These are phyloP conservation scores for Suhomyces sp. DNA, from an alignment of 805 yeast genomes.

Conservation along the genomic window DNA sequence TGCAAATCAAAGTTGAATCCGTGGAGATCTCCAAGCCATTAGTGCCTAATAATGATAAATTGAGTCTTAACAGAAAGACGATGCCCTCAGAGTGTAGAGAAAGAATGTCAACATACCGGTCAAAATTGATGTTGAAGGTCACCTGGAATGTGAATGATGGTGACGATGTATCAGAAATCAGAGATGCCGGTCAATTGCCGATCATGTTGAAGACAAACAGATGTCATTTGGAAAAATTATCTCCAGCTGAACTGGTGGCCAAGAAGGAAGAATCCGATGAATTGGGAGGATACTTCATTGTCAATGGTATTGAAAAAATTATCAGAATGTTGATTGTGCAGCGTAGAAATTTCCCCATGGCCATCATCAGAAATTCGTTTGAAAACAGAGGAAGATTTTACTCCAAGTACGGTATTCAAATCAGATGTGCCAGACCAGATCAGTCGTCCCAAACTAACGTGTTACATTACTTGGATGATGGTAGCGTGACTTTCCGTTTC, in stretches of 20 bases:
- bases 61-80: constrained; percentile 73
- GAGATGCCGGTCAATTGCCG: constrained; percentile 92
- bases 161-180: constrained; percentile 71
- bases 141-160: constrained; percentile 88
- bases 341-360: constrained; percentile 98
- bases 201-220: constrained; percentile 88
- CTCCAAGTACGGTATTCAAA: constrained; percentile 87
- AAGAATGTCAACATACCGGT: constrained; percentile 78
- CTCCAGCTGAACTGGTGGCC: constrained; percentile 78
- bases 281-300: constrained; percentile 92
- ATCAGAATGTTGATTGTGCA: constrained; percentile 97
- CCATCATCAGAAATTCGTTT: constrained; percentile 91
- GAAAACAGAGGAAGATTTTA: constrained; percentile 91
- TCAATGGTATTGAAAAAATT: constrained; percentile 95
- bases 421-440: constrained; percentile 92
- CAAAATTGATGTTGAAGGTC: constrained; percentile 73
- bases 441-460: constrained; percentile 98
- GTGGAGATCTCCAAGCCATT: constrained; percentile 86
- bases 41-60: constrained; percentile 67
- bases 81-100: constrained; percentile 86
- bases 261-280: constrained; percentile 91
- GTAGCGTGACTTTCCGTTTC: constrained; percentile 93
- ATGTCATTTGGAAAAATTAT: constrained; percentile 82
- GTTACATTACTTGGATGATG: constrained; percentile 92
- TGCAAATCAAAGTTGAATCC: constrained; percentile 79